Evolutionary conservation across 352 stramenopile genomes (phyloP).

Genomic region (Phytophthora parvispora): DNA sequence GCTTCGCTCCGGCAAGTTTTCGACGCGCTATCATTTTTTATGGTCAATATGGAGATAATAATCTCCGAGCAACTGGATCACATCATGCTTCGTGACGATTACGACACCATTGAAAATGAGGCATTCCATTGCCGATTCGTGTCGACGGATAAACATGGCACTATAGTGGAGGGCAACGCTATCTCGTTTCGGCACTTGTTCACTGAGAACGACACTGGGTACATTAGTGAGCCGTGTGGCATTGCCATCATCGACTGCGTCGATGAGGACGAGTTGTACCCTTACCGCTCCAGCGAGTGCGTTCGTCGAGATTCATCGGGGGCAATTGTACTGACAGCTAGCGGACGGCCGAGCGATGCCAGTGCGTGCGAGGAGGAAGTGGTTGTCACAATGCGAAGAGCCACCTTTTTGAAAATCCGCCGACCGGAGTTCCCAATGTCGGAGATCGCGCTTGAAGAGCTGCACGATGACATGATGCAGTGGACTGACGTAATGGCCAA

Average conservation of each 20-base stretch:
- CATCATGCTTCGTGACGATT: slow-evolving; percentile 50
- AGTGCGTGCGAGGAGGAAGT: slow-evolving; percentile 6
- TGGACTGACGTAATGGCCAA: background rate
- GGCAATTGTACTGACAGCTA: slow-evolving; percentile 36
- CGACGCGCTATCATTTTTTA: slow-evolving; percentile 39
- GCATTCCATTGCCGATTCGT: slow-evolving; percentile 39
- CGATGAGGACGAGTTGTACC: slow-evolving; percentile 39
- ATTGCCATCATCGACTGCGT: slow-evolving; percentile 31
- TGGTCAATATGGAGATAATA: slow-evolving; percentile 52
- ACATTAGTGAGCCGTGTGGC: slow-evolving; percentile 6
- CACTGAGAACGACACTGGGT: slow-evolving; percentile 8
- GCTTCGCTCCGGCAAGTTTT: slow-evolving; percentile 42
- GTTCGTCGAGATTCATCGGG: slow-evolving; percentile 36
- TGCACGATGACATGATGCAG: background rate
- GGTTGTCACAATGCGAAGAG: slow-evolving; percentile 36
- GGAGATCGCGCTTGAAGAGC: slow-evolving; percentile 3
- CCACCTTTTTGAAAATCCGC: slow-evolving; percentile 17
- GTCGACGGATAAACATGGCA: slow-evolving; percentile 25
- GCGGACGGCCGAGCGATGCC: slow-evolving; percentile 1
- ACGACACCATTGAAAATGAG: slow-evolving; percentile 34
- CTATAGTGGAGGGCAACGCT: slow-evolving; percentile 36
- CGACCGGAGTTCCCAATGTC: slow-evolving; percentile 5
- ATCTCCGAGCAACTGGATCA: slow-evolving; percentile 43
- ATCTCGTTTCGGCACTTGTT: slow-evolving; percentile 37
- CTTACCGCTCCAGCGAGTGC: slow-evolving; percentile 22